Evolutionary conservation across 2,329 filamentous ascomycete species (phyloP), one percentile per base, ranked within the genome.

Genomic region (Exophiala alcalophila): DNA sequence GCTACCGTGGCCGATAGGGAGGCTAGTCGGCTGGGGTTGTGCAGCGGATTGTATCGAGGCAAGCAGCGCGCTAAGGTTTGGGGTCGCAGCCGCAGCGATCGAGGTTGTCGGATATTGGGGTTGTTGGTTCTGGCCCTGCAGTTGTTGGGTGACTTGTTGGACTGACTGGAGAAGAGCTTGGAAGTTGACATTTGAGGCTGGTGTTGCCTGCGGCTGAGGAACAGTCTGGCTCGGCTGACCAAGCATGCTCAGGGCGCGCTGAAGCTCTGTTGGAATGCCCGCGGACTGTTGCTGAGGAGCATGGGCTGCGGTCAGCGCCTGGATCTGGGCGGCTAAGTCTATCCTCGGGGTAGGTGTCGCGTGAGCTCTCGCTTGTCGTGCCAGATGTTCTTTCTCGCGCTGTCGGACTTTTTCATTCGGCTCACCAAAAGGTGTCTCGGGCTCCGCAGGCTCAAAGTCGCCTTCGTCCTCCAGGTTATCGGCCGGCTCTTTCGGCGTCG

Each of bases 401-500:
- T 53, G 55, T 61, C 70, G 44, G 30, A 66, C 58, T 36, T 61
- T 49, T 25, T 70, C 68, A 3, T 59, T 59, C 18, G 67, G 55
- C 34, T 70, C 62, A 25, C 71, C 71, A 50, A 73, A 72, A 7
- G 59, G 47, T 33, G 63, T 53, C 31, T 61, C 58, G 11, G 59
- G 57, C 25, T 46, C 43, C 11, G 66, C 66, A 14, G 58, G 56
- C 19, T 47, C 43, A 12, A 66, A 66, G 38, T 71, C 68, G 20
- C 68, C 65, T 4, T 59, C 59, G 25, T 60, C 59, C 9, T 51
- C 54, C 18, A 29, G 28, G 3, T 60, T 55, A 14, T 61, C 54
- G 18, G 66, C 63, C 10, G 70, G 69, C 39, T 74, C 71, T 47
- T 70, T 72, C 5, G 71, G 69, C 3, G 69, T 66, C 4, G 63